These are phyloP conservation scores for Amanita muscaria DNA, from an alignment of 768 basidiomycete species.

Conservation along the genomic window DNA sequence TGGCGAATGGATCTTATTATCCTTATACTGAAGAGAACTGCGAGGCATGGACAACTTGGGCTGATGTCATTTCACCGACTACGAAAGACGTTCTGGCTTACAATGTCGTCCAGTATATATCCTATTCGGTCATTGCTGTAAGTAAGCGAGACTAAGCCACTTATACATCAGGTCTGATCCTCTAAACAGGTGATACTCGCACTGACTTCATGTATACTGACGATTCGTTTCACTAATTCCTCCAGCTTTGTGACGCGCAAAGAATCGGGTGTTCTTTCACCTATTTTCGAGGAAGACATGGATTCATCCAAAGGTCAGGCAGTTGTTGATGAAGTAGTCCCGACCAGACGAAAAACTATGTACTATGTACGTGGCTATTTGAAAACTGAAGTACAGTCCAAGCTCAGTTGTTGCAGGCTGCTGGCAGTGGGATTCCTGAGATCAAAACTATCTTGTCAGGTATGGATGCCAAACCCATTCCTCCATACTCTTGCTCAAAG, in stretches of 20 bases:
- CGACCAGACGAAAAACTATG: constrained; percentile 55
- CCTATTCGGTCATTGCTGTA: constrained; percentile 75
- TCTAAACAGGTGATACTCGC: constrained; percentile 60
- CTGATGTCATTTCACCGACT: constrained; percentile 35
- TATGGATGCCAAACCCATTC: no score
- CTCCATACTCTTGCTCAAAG: no score
- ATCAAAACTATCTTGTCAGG: constrained; percentile 92
- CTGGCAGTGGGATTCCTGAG: constrained; percentile 94
- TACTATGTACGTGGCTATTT: constrained; percentile 61
- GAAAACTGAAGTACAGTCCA: neutral
- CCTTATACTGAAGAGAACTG: constrained; percentile 35
- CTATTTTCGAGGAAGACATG: constrained; percentile 33
- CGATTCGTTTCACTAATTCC: constrained; percentile 81
- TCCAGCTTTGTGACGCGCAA: constrained; percentile 84
- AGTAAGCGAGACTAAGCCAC: constrained; percentile 20
- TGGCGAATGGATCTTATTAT: neutral
- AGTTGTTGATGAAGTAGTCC: constrained; percentile 13
- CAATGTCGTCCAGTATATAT: constrained; percentile 51
- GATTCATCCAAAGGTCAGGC: constrained; percentile 14
- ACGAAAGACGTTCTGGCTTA: constrained; percentile 25
- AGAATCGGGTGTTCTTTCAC: constrained; percentile 65
- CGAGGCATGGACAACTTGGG: constrained; percentile 70
- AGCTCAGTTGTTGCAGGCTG: constrained; percentile 45
- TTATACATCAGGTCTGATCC: constrained; percentile 2
- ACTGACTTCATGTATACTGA: constrained; percentile 64